Percentiles rank a stretch among this genome's conserved stretches.
Evolutionary conservation across 331 rosid species (phyloP).

Genomic region (Stylosanthes scabra): DNA sequence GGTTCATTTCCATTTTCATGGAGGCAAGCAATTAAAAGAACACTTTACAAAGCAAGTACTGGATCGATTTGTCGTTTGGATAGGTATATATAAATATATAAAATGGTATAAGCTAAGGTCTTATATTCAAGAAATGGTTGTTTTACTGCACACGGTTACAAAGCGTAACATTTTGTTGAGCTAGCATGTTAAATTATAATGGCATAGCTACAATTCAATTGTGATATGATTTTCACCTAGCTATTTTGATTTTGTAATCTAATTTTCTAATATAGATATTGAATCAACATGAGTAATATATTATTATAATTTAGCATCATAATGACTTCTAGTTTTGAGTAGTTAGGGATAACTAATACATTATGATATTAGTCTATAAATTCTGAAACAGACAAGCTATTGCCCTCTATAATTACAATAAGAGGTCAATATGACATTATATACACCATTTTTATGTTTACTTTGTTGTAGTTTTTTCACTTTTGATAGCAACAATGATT

Average conservation of each 20-base stretch:
- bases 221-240: not conserved
- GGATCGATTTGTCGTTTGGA: slow-evolving; percentile 77
- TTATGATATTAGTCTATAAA: too few species aligned
- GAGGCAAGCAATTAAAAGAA: slow-evolving; percentile 83
- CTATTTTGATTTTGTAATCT: not conserved
- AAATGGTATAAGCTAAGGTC: not conserved
- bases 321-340: not conserved
- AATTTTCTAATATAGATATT: not conserved
- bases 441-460: too few species aligned
- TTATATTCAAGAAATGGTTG: not conserved
- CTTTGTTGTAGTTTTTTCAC: too few species aligned
- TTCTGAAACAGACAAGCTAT: too few species aligned
- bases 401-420: too few species aligned
- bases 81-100: slow-evolving; percentile 64
- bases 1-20: slow-evolving; percentile 96
- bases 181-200: not conserved
- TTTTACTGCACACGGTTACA: too few species aligned
- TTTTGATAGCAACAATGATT: too few species aligned
- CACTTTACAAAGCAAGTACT: slow-evolving; percentile 66
- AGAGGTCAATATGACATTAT: too few species aligned
- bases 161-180: not conserved
- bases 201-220: not conserved
- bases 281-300: slow-evolving; percentile 14
- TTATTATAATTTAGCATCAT: not conserved
- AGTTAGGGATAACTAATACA: too few species aligned